These are phyloP conservation scores for Phaeosphaeriaceae sp. DNA, from an alignment of 2,329 filamentous ascomycete genomes.

Conservation along the genomic window DNA sequence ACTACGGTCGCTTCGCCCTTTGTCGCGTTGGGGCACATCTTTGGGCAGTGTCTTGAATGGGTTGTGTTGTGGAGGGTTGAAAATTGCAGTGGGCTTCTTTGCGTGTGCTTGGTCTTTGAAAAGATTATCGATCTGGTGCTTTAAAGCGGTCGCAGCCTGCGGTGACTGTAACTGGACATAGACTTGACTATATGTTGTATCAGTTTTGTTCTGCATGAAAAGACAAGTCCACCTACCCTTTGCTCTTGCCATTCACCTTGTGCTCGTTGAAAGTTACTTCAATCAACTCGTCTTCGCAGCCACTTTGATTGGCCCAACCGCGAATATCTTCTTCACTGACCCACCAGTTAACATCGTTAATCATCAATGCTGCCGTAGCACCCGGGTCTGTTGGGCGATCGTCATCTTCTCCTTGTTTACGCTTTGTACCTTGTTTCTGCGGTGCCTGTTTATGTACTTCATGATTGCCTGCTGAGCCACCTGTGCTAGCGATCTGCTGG, in stretches of 20 bases:
- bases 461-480: slow-evolving; percentile 46
- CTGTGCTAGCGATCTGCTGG: slow-evolving; percentile 54
- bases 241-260: slow-evolving; percentile 98
- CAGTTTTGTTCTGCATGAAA: not conserved
- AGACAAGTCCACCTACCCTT: slow-evolving; percentile 70
- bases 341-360: slow-evolving; percentile 96
- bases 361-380: slow-evolving; percentile 74
- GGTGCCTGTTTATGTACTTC: slow-evolving; percentile 51
- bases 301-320: slow-evolving; percentile 80
- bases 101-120: slow-evolving; percentile 61
- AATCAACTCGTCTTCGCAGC: slow-evolving; percentile 81
- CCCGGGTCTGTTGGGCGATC: slow-evolving; percentile 64
- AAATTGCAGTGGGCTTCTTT: slow-evolving; percentile 75
- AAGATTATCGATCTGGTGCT: slow-evolving; percentile 77
- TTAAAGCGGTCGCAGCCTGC: slow-evolving; percentile 84
- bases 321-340: slow-evolving; percentile 88
- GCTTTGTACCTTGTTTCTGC: slow-evolving; percentile 65
- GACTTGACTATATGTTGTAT: slow-evolving; percentile 62
- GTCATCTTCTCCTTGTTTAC: slow-evolving; percentile 62
- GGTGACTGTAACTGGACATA: slow-evolving; percentile 85
- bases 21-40: slow-evolving; percentile 76
- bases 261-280: slow-evolving; percentile 98
- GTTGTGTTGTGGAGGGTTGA: slow-evolving; percentile 78
- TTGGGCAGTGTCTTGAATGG: slow-evolving; percentile 92
- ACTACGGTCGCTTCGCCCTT: slow-evolving; percentile 66